Evolutionary conservation across 2,329 filamentous ascomycete genomes (phyloP), one percentile per base, ranked within the genome.

Genomic region (Knufia petricola): DNA sequence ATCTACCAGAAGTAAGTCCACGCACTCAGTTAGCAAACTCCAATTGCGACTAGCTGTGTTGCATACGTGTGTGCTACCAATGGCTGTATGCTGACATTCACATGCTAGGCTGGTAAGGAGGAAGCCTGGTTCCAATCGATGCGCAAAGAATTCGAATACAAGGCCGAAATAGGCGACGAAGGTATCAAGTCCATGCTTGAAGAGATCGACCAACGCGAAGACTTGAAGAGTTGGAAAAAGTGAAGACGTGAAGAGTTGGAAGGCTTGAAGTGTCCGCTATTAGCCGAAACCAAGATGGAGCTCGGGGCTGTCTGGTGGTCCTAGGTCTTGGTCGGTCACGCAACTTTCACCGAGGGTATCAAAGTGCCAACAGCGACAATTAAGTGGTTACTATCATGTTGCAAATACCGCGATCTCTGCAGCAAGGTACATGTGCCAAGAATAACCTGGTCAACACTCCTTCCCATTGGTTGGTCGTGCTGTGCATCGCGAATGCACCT

Each of bases 1-100:
- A 48, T 32, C 50, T 58, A 34, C 56, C 56, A 20, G 55, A 50
- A 37, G 55, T 58, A 42, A 43, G 55, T 53, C 19, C 26, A 28
- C 12, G 19, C 3, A 21, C 12, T 30, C 36, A 12, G 12, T 6
- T 28, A 28, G 26, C 6, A 12, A 12, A 28, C 26, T 28, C 6
- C 26, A 2, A 12, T 45, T 31, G 28, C 40, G 23, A 12, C 19
- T n/a, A 36, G 6, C 37, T 39, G 20, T 28, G 31, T 40, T n/a
- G 4, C 32, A n/a, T 36, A 30, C 28, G 32, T 36, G 9, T n/a
- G 15, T 36, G 4, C 15, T 36, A 8, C 15, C 4, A 36, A 36
- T 13, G 4, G 13, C 15, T n/a, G 4, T 17, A n/a, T n/a, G 15
- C 32, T 36, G 32, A 36, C 32, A 17, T 8, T 17, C 4, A 17